Conservation (phyloP, 2,329 filamentous ascomycete species). For the Pezicula neosporulosa region DNA sequence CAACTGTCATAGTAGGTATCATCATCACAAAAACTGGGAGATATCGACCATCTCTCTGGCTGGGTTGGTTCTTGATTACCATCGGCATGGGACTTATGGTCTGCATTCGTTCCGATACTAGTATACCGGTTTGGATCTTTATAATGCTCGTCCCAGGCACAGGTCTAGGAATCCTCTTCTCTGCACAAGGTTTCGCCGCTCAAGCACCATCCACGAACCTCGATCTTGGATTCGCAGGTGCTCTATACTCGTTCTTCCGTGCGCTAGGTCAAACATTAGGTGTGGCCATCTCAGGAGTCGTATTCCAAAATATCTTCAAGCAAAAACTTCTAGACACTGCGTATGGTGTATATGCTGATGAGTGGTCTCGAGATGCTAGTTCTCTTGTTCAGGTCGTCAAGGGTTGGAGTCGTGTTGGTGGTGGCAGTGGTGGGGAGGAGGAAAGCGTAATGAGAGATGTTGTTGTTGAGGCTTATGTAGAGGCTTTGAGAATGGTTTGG, state of each 20-base stretch:
- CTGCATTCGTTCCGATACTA: constrained; percentile 44
- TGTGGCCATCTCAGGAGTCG: constrained; percentile 51
- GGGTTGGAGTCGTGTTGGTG: constrained; percentile 5
- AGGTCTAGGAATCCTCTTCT: constrained; percentile 61
- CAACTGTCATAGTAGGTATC: constrained; percentile 52
- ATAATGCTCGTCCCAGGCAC: constrained; percentile 56
- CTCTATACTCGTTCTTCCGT: constrained; percentile 65
- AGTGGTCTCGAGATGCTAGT: constrained; percentile 15
- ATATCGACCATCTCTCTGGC: constrained; percentile 57
- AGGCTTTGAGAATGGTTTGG: constrained; percentile 20
- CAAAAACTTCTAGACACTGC: constrained; percentile 14
- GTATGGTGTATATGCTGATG: constrained; percentile 8
- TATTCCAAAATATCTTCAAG: constrained; percentile 59
- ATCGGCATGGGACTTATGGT: constrained; percentile 54
- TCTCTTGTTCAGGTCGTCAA: constrained; percentile 18
- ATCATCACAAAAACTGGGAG: constrained; percentile 50
- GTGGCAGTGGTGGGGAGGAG: too few relatives aligned
- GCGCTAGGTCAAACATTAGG: constrained; percentile 41
- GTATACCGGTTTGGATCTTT: constrained; percentile 53
- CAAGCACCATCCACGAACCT: constrained; percentile 55
- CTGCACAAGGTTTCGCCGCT: constrained; percentile 55
- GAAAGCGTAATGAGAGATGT: constrained; percentile 2
- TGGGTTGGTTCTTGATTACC: constrained; percentile 56
- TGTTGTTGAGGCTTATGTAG: constrained; percentile 10
- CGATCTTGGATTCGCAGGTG: constrained; percentile 56